Base-by-base conservation (phyloP, 768 basidiomycete species). In the Saitozyma sp. region DNA sequence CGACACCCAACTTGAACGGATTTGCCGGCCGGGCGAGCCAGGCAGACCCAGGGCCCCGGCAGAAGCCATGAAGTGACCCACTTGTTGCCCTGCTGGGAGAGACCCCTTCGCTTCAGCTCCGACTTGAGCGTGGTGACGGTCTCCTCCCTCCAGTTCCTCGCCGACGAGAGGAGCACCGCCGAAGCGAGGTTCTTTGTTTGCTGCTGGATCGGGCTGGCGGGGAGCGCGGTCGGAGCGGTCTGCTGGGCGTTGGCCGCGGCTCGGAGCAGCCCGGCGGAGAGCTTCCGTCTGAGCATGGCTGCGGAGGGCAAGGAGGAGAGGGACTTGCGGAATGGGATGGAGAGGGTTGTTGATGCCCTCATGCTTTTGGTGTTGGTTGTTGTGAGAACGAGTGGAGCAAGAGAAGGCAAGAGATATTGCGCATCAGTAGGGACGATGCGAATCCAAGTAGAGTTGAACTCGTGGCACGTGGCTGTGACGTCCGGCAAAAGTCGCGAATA, bases 31-130 rank as follows among this genome's bases (percentile, higher is more conserved):
- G 14, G 50, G 37, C 19, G n/a, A 40, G 38, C 20, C 29, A 9
- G 29, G 16, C 40, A 56, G 20, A 16, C 14, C 16, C n/a, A 45
- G 4, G 17, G 29, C 46, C 13, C 38, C 9, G 39, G n/a, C 19
- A 9, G 17, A 8, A 42, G 14, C 50, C 37, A 14, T 52, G 17
- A 1, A 17, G 8, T n/a, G 2, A 65, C 68, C 85, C 82, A 75
- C 74, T 75, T 75, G 84, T 45, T 83, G 70, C 62, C 76, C 41
- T 62, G 65, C 58, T 73, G 71, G 20, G 69, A 67, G 9, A 79
- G 55, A 9, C 76, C 76, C 19, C 78, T 45, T 46, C 67, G 64
- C 53, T 70, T 74, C 46, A 79, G 56, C 51, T 77, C 76, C 17
- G 70, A 59, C 56, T 76, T 77, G 29, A 79, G 59, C 16, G 64